Evolutionary conservation across 164 flowering plant species (phyloP), one percentile per base, ranked within the genome.

Genomic region (Macadamia integrifolia): DNA sequence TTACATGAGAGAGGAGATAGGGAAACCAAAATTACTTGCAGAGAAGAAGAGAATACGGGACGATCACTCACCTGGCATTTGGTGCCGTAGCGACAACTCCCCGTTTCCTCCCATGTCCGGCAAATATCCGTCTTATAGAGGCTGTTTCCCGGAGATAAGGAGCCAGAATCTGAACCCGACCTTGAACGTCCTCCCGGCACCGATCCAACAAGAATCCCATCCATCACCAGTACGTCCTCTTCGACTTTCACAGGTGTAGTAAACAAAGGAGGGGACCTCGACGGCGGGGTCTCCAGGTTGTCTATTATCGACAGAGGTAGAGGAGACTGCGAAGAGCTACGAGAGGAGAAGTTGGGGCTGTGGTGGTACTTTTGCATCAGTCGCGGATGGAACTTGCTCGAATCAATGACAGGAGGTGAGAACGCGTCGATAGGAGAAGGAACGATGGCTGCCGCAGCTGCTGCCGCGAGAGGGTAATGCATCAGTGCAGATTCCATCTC

Each of bases 221-320:
- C 93, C 84, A 88, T 80, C 30, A 86, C 88, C 10, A 85, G 69
- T 61, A 85, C 86, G 8, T 82, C 90, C 67, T 86, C 93, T 59
- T 76, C 83, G 43, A 66, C 74, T 69, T 72, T 74, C 56, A 73
- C 68, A 60, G 74, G 71, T 66, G 71, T 61, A 1, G n/a, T 35
- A 35, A 62, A 76, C 68, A 72, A 44, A 29, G 61, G 66, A 3
- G 81, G 69, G 29, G 76, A 76, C 61, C 74, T 60, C 50, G 76
- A 35, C 18, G 74, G 70, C 3, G 77, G 72, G 56, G 75, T 59
- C 43, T 56, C 59, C 53, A 70, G 56, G 69, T 74, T 75, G 56
- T 75, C 76, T 40, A 72, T 58, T 18, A 70, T 12, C 14, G 71
- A 67, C 57, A 67, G 50, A 14, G 70, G 66, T 55, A 70, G 59